Evolutionary conservation across 495 filamentous ascomycete species (phyloP).

Genomic region (Aspergillus sclerotioniger): DNA sequence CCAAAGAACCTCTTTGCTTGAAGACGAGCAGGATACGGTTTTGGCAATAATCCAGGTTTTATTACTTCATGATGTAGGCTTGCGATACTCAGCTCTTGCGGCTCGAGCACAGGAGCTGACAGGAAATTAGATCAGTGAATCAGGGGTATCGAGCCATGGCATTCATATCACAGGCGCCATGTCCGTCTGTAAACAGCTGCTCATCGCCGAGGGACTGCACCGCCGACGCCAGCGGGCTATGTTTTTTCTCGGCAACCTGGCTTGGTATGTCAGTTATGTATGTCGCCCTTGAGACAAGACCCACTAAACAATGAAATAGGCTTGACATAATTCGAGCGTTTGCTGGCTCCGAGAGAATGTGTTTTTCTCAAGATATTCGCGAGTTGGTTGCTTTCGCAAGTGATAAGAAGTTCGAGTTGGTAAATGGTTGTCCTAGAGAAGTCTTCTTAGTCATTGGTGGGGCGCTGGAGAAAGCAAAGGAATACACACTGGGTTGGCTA

Average conservation of each 20-base stretch:
- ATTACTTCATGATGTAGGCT: constrained; percentile 39
- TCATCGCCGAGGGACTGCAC: constrained; percentile 28
- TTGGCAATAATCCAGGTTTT: constrained; percentile 41
- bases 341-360: constrained; percentile 30
- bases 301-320: constrained; percentile 13
- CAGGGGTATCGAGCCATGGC: constrained; percentile 36
- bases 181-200: constrained; percentile 35
- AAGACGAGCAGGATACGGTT: constrained; percentile 34
- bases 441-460: constrained; percentile 35
- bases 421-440: constrained; percentile 38
- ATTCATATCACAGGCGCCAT: constrained; percentile 41
- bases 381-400: constrained; percentile 28
- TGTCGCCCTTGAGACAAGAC: background rate
- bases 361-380: constrained; percentile 35
- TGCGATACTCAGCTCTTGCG: background rate
- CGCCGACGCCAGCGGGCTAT: constrained; percentile 29
- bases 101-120: background rate
- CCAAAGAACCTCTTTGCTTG: constrained; percentile 23
- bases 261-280: constrained; percentile 24
- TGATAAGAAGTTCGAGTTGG: constrained; percentile 33
- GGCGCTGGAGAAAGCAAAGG: constrained; percentile 34
- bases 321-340: constrained; percentile 41
- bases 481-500: constrained; percentile 24
- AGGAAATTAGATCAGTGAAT: constrained; percentile 31
- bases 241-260: constrained; percentile 39